A percentile compares a stretch with the other conserved stretches of the same genome.
Conservation (phyloP, 257 asterid species). For the Marsdenia floribunda region DNA sequence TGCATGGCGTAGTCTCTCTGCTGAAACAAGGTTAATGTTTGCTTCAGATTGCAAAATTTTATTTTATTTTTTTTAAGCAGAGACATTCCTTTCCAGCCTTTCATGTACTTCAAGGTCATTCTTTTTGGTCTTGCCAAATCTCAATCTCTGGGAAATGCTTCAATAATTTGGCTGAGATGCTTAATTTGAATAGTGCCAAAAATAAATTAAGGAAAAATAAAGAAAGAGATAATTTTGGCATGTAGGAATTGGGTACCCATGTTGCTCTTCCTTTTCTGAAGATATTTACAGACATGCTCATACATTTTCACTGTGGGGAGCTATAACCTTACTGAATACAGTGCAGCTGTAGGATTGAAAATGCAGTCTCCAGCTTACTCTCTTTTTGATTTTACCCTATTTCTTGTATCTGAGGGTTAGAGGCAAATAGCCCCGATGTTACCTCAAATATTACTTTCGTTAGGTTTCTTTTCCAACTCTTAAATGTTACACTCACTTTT, state of each 20-base stretch:
- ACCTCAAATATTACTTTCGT: neutral
- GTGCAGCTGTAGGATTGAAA: neutral
- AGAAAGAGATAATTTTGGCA: neutral
- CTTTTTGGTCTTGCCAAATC: neutral
- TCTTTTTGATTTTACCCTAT: neutral
- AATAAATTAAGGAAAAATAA: too few species aligned
- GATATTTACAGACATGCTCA: too few species aligned
- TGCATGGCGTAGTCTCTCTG: neutral
- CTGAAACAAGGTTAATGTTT: neutral
- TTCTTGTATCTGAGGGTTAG: neutral
- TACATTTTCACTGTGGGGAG: too few species aligned
- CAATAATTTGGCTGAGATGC: neutral
- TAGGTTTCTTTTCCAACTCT: neutral
- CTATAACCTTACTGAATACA: too few species aligned
- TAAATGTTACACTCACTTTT: slow-evolving; percentile 10
- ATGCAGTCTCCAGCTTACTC: neutral
- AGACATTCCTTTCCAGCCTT: neutral
- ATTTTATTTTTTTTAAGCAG: neutral
- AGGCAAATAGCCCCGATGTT: neutral
- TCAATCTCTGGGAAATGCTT: neutral
- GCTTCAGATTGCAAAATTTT: neutral
- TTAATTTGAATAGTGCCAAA: neutral
- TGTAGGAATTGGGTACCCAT: too few species aligned
- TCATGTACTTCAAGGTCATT: neutral
- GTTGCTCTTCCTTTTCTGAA: too few species aligned